Base-by-base conservation (phyloP, 345 rosid genomes). In the Camelina neglecta region DNA sequence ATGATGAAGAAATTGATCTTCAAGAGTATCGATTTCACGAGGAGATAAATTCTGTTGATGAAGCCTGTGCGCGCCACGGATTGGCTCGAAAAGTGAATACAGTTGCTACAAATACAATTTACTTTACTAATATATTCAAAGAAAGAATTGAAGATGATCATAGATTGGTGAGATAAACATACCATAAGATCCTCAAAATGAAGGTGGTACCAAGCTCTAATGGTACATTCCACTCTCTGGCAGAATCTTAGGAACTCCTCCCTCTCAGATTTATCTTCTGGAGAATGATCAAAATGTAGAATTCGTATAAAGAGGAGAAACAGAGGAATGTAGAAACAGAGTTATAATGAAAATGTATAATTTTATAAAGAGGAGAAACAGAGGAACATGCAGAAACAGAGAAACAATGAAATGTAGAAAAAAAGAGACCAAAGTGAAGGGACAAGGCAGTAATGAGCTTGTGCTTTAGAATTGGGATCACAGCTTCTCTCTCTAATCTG, bases 101-200 rank as follows among this genome's bases (percentile, higher is more conserved):
- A 85, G 66, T 74, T 84, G 86, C 93, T 91, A 80, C 85, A 77
- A 55, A 65, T 18, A 73, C 70, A 36, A 44, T 54, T 21, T 10
- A 20, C 8, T 26, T 51, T 56, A 44, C 7, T 21, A 47, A 2
- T 8, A 1, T 49, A 50, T 21, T 21, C 23, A 68, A 55, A 59
- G 63, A 72, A 56, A 16, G 33, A 35, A 35, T 50, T 39, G 21
- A 31, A 65, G 13, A 41, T 11, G 29, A 26, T 26, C 15, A 56
- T 49, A 38, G 36, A 66, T 51, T 11, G 23, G 24, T 60, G 44
- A 49, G 5, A 44, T 7, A 11, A 23, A 10, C 39, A 21, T 74
- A 87, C 97, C 91, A 86, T 86, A 42, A 88, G 79, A 76, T 91
- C 91, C 56, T 91, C 95, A 62, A 89, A 88, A 38, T 89, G 94